Evolutionary conservation across 1,284 basidiomycete species (phyloP).

Genomic region (Pyrrhoderma noxium): DNA sequence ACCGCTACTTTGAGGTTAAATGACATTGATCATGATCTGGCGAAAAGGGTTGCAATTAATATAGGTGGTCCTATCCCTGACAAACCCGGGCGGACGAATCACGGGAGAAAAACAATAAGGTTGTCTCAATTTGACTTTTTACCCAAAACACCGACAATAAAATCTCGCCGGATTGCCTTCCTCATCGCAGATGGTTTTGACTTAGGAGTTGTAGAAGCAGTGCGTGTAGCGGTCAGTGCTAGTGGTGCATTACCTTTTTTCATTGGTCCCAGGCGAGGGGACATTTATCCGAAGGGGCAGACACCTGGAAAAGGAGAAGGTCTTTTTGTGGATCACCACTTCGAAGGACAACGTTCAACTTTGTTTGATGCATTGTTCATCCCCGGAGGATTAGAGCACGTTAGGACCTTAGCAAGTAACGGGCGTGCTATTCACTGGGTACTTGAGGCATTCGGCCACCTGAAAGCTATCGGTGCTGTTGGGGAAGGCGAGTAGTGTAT

Average conservation of each 20-base stretch:
- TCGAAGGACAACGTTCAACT: conserved; percentile 71
- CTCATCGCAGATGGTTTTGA: conserved; percentile 72
- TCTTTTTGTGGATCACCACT: conserved; percentile 58
- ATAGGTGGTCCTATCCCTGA: conserved; percentile 54
- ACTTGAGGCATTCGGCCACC: conserved; percentile 73
- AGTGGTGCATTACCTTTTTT: conserved; percentile 54
- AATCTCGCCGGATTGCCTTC: conserved; percentile 65
- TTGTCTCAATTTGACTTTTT: conserved; percentile 56
- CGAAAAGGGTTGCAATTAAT: conserved; percentile 53
- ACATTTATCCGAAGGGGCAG: conserved; percentile 39
- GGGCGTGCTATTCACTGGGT: conserved; percentile 65
- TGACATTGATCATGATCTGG: conserved; percentile 64
- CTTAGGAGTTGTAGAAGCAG: conserved; percentile 43
- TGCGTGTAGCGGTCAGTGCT: conserved; percentile 47
- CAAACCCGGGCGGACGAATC: conserved; percentile 41
- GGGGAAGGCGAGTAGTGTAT: conserved; percentile 46
- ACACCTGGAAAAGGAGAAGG: conserved; percentile 29
- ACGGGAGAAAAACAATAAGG: conserved; percentile 45
- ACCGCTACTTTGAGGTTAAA: conserved; percentile 59
- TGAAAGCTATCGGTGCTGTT: conserved; percentile 68
- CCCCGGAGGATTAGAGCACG: conserved; percentile 53
- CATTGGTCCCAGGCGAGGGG: conserved; percentile 62
- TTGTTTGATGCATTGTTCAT: conserved; percentile 75
- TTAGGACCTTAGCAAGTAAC: conserved; percentile 42
- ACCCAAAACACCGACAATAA: conserved; percentile 58